A percentile compares a stretch with the other conserved stretches of the same genome.
phyloP scores from a whole-genome alignment of 2,329 filamentous ascomycete species.

The Grosmannia serpens region DNA sequence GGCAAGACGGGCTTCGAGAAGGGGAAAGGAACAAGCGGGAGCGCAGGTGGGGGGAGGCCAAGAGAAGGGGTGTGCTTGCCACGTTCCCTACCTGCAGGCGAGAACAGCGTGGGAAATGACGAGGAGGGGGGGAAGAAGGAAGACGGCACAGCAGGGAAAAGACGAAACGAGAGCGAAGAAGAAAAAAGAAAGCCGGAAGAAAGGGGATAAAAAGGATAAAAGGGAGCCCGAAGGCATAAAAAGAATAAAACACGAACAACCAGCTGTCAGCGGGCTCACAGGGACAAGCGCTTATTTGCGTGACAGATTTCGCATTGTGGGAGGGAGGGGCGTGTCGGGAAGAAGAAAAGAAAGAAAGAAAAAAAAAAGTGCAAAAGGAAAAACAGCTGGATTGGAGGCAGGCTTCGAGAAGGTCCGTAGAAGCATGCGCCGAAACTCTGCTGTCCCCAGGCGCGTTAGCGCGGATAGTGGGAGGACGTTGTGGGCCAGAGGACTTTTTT shows the following conservation, averaged over 20 bases:
- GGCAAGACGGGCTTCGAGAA: slow-evolving; percentile 10
- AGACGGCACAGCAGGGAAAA: not conserved
- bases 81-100: slow-evolving; percentile 4
- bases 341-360: not conserved
- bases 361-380: not conserved
- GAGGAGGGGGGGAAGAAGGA: not conserved
- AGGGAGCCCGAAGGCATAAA: too few relatives aligned
- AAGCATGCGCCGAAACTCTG: not conserved
- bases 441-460: not conserved
- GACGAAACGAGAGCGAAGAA: not conserved
- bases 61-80: slow-evolving; percentile 6
- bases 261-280: not conserved
- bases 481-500: not conserved
- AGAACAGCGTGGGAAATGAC: not conserved
- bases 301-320: too few relatives aligned
- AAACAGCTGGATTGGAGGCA: not conserved
- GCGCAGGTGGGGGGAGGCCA: not conserved
- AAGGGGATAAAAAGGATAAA: too few relatives aligned
- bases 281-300: not conserved
- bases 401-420: not conserved
- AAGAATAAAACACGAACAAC: too few relatives aligned
- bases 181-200: not conserved
- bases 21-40: slow-evolving; percentile 10
- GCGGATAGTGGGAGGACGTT: not conserved
- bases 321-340: not conserved